These are phyloP conservation scores for Candida vaughaniae DNA, from an alignment of 805 yeast species.

Conservation along the genomic window DNA sequence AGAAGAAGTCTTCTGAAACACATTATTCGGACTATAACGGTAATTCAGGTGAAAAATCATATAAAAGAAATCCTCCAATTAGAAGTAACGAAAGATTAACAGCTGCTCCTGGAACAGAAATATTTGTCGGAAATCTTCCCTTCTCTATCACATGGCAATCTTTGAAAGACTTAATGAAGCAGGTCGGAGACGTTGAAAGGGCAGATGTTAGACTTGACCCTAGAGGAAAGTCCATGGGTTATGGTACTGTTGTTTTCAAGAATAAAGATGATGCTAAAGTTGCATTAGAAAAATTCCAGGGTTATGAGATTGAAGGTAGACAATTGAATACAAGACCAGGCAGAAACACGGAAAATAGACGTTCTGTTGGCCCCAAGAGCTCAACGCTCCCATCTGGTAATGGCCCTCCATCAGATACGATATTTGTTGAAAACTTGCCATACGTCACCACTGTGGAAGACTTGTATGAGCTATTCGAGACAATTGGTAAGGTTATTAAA, in stretches of 20 bases:
- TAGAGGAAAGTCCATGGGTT: slow-evolving; percentile 80
- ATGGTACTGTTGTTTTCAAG: slow-evolving; percentile 75
- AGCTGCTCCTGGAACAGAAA: slow-evolving; percentile 45
- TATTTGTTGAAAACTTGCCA: slow-evolving; percentile 79
- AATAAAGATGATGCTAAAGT: slow-evolving; percentile 64
- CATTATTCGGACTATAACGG: not conserved
- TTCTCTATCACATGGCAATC: slow-evolving; percentile 81
- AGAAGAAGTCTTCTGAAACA: slow-evolving; percentile 13
- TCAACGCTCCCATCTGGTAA: slow-evolving; percentile 37
- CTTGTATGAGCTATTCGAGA: slow-evolving; percentile 79
- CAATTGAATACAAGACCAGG: slow-evolving; percentile 79
- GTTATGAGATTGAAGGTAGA: slow-evolving; percentile 74
- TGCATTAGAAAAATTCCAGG: slow-evolving; percentile 71
- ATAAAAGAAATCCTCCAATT: not conserved
- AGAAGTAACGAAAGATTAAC: not conserved
- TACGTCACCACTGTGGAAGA: slow-evolving; percentile 86
- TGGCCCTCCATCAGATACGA: slow-evolving; percentile 46
- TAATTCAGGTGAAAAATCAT: not conserved
- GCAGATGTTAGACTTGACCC: slow-evolving; percentile 73
- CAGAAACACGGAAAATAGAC: slow-evolving; percentile 10
- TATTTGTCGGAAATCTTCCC: slow-evolving; percentile 82
- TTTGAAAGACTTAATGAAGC: slow-evolving; percentile 78
- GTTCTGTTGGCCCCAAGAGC: not conserved
- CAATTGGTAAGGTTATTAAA: slow-evolving; percentile 69
- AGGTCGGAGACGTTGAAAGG: slow-evolving; percentile 72